Evolutionary conservation across 2,329 filamentous ascomycete genomes (phyloP).

Genomic region (Trichoderma polysporum): DNA sequence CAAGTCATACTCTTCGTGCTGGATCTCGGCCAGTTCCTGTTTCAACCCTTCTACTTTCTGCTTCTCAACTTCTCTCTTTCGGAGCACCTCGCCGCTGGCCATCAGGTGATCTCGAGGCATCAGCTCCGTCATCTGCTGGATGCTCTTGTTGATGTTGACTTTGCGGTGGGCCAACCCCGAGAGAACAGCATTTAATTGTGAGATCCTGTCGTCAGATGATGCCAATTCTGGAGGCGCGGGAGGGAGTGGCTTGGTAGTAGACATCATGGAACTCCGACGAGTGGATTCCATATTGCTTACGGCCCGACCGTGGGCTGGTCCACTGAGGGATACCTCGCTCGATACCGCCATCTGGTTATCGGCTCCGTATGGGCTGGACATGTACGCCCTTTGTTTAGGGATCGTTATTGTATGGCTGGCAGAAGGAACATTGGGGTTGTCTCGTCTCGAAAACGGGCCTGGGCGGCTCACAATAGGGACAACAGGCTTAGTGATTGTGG

Average conservation of each 20-base stretch:
- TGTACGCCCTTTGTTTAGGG: not conserved
- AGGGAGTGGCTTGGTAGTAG: conserved; percentile 59
- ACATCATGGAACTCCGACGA: conserved; percentile 36
- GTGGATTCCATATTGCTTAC: conserved; percentile 12
- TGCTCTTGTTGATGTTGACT: conserved; percentile 68
- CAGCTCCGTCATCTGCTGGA: conserved; percentile 74
- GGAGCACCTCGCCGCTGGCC: conserved; percentile 62
- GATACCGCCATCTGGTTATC: not conserved
- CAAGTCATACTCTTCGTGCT: conserved; percentile 74
- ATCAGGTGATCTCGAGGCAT: conserved; percentile 70
- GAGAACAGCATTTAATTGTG: conserved; percentile 64
- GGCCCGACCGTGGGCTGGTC: not conserved
- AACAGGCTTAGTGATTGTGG: not conserved
- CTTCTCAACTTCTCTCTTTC: conserved; percentile 57
- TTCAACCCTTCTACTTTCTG: conserved; percentile 65
- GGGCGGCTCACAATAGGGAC: conserved; percentile 35
- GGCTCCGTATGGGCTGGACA: conserved; percentile 2
- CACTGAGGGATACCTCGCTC: not conserved
- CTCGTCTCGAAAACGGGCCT: conserved; percentile 31
- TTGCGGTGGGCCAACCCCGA: conserved; percentile 65
- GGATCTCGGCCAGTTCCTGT: conserved; percentile 68
- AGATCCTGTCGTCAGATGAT: conserved; percentile 61
- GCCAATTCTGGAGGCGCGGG: conserved; percentile 59
- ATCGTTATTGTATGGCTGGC: conserved; percentile 2
- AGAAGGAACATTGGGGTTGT: conserved; percentile 25